phyloP scores from a whole-genome alignment of 2,329 filamentous ascomycete species.

The Nemania abortiva region DNA sequence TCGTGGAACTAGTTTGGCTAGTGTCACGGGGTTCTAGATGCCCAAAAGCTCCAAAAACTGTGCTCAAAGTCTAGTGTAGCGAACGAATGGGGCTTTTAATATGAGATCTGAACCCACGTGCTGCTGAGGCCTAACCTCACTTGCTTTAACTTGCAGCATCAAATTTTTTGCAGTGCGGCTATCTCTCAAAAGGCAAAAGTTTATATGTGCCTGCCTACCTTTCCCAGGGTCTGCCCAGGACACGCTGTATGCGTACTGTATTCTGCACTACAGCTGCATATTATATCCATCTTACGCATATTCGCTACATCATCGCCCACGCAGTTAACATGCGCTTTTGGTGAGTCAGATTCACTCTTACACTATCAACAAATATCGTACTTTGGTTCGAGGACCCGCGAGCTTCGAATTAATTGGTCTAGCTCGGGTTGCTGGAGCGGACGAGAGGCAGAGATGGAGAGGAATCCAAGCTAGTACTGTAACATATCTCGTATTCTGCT shows the following conservation, averaged over 20 bases:
- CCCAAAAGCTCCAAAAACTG: not conserved
- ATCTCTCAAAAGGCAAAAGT: not conserved
- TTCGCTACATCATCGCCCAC: conserved; percentile 17
- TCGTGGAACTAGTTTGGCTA: not conserved
- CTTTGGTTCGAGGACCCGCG: conserved; percentile 2
- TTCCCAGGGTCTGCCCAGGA: not conserved
- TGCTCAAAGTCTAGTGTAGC: not conserved
- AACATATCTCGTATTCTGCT: conserved; percentile 34
- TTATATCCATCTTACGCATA: conserved; percentile 24
- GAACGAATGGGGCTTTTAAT: conserved; percentile 7
- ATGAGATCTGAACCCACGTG: conserved; percentile 33
- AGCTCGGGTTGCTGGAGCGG: not conserved
- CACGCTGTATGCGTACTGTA: not conserved
- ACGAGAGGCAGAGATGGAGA: not conserved
- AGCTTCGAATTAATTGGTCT: not conserved
- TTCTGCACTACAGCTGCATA: not conserved
- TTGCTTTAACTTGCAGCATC: conserved; percentile 24
- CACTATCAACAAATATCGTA: not conserved
- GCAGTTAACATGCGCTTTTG: conserved; percentile 1
- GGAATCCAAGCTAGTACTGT: conserved; percentile 14
- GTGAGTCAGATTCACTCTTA: conserved; percentile 10
- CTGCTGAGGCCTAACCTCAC: conserved; percentile 31
- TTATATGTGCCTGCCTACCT: not conserved
- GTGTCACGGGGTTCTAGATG: not conserved
- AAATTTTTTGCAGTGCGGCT: not conserved